A percentile compares a stretch with the other conserved stretches of the same genome.
Evolutionary conservation across 345 rosid genomes (phyloP).

Genomic region (Melastoma malabathricum): DNA sequence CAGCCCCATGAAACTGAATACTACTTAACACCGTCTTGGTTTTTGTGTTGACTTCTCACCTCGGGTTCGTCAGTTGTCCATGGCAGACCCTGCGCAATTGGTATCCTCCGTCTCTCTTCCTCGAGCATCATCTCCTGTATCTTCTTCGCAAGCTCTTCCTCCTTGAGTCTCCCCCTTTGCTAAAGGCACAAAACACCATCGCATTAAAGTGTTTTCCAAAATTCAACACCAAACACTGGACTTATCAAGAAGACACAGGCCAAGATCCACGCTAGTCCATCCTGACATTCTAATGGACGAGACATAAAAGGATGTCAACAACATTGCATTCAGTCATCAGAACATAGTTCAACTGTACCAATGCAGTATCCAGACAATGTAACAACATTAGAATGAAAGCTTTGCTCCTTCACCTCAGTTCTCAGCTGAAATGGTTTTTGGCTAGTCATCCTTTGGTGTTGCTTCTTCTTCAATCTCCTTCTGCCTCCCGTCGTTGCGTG

Average conservation of each 20-base stretch:
- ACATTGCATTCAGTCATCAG: too few relatives aligned
- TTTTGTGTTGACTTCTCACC: slow-evolving; percentile 20
- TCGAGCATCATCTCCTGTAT: slow-evolving; percentile 51
- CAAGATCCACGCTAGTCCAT: too few relatives aligned
- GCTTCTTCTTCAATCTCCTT: slow-evolving; percentile 48
- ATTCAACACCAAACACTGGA: too few relatives aligned
- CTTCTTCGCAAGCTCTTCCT: slow-evolving; percentile 72
- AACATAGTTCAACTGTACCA: too few relatives aligned
- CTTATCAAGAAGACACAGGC: too few relatives aligned
- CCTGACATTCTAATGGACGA: too few relatives aligned
- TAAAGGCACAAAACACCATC: slow-evolving; percentile 3
- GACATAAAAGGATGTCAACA: too few relatives aligned
- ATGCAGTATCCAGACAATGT: too few relatives aligned
- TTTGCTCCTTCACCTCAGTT: slow-evolving; percentile 52
- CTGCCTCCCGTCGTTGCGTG: slow-evolving; percentile 35
- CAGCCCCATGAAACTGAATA: neutral
- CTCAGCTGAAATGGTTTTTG: slow-evolving; percentile 69
- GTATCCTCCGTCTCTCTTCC: slow-evolving; percentile 58
- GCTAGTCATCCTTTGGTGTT: slow-evolving; percentile 35
- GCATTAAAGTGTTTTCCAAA: neutral
- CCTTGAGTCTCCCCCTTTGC: slow-evolving; percentile 86
- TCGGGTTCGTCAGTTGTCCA: slow-evolving; percentile 96
- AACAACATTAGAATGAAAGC: neutral
- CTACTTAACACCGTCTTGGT: too few relatives aligned
- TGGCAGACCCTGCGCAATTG: slow-evolving; percentile 92